Evolutionary conservation across 129 eudicot genomes (phyloP).

Genomic region (carrot (Daucus carota)): DH1_v3.0 NC_030383.2:59391501-59392000

Average conservation of each 20-base stretch:
- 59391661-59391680: conserved; percentile 20
- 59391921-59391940: no score
- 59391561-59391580: conserved; percentile 4
- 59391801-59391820: conserved; percentile 32
- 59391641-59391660: conserved; percentile 39
- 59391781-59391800: conserved; percentile 36
- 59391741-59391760: conserved; percentile 18
- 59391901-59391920: neutral
- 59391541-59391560: conserved; percentile 36
- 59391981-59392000: neutral
- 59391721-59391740: conserved; percentile 16
- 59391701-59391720: conserved; percentile 36
- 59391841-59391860: neutral
- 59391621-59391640: conserved; percentile 44
- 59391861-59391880: neutral
- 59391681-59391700: conserved; percentile 47
- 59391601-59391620: conserved; percentile 37
- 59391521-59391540: conserved; percentile 22
- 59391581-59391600: conserved; percentile 6
- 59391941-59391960: no score
- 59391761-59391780: conserved; percentile 27
- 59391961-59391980: neutral
- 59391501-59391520: conserved; percentile 14
- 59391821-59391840: neutral
- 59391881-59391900: neutral